A percentile compares a stretch with the other conserved stretches of the same genome.
Conservation (phyloP, 1,139 yeast species). For the Debaryomycetaceae sp. region DNA sequence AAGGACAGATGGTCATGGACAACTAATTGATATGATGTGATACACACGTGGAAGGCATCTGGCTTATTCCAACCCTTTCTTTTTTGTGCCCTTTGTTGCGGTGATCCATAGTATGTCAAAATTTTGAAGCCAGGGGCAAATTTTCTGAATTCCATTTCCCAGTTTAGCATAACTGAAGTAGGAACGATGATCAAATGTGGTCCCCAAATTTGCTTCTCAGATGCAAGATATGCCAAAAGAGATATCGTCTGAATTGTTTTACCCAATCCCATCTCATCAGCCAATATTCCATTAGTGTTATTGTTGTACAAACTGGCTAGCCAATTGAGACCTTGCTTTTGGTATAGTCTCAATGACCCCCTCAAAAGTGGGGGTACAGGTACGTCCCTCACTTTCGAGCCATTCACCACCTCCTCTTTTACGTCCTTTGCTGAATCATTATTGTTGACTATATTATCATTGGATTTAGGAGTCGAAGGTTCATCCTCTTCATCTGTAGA, state of each 20-base stretch:
- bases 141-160: conserved; percentile 99
- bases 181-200: conserved; percentile 97
- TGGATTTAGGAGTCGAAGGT: conserved; percentile 26
- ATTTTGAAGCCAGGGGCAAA: conserved; percentile 98
- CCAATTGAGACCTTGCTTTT: conserved; percentile 97
- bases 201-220: conserved; percentile 95
- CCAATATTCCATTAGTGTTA: conserved; percentile 92
- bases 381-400: conserved; percentile 60
- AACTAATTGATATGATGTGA: conserved; percentile 93
- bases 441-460: conserved; percentile 11
- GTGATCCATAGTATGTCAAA: conserved; percentile 94
- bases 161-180: conserved; percentile 95
- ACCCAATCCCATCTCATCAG: conserved; percentile 99
- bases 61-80: conserved; percentile 98
- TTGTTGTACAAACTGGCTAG: conserved; percentile 89
- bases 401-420: conserved; percentile 37
- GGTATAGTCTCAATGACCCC: conserved; percentile 86
- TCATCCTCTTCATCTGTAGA: conserved; percentile 27
- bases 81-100: conserved; percentile 93
- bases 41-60: conserved; percentile 94
- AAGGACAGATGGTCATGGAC: conserved; percentile 96
- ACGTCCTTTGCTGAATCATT: conserved; percentile 11
- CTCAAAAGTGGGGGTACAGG: conserved; percentile 65
- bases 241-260: conserved; percentile 96
- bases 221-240: conserved; percentile 79